These are phyloP conservation scores for Coniochaeta sp. DNA, from an alignment of 2,329 filamentous ascomycete genomes.

Conservation along the genomic window DNA sequence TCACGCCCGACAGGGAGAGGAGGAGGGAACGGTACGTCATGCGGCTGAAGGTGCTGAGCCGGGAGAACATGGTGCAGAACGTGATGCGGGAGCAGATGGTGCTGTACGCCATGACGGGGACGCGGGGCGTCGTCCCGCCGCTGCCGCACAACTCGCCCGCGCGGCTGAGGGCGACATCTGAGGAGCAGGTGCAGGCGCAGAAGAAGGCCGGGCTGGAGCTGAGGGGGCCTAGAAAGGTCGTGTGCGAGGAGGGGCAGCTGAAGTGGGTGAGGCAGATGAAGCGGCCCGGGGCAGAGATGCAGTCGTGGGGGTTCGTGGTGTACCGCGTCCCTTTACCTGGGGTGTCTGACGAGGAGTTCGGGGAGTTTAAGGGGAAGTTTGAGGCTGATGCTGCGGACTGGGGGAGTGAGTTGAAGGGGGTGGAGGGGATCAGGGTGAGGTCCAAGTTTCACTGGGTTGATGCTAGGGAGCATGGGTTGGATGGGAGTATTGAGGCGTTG, in stretches of 20 bases:
- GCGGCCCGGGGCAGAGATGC: too few relatives aligned
- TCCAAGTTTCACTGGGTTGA: slow-evolving; percentile 7
- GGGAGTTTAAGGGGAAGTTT: slow-evolving; percentile 16
- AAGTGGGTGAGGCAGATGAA: too few relatives aligned
- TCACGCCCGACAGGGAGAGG: too few relatives aligned
- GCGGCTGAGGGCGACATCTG: too few relatives aligned
- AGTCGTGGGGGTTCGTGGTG: slow-evolving; percentile 15
- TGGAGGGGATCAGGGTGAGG: not conserved
- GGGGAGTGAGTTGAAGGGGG: slow-evolving; percentile 11
- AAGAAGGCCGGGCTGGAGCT: too few relatives aligned
- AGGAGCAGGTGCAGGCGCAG: too few relatives aligned
- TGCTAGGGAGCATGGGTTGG: not conserved
- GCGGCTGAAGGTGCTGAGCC: too few relatives aligned
- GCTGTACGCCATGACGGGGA: not conserved
- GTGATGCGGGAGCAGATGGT: not conserved
- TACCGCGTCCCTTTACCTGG: slow-evolving; percentile 16
- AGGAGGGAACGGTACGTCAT: too few relatives aligned
- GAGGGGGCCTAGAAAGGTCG: not conserved
- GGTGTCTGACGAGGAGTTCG: slow-evolving; percentile 14
- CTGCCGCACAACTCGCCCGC: too few relatives aligned
- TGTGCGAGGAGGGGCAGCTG: too few relatives aligned
- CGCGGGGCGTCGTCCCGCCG: too few relatives aligned
- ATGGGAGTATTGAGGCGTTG: not conserved
- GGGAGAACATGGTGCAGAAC: not conserved
- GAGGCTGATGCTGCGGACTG: slow-evolving; percentile 17